These are phyloP conservation scores for Tetracladium marchalianum DNA, from an alignment of 495 filamentous ascomycete genomes.

Conservation along the genomic window DNA sequence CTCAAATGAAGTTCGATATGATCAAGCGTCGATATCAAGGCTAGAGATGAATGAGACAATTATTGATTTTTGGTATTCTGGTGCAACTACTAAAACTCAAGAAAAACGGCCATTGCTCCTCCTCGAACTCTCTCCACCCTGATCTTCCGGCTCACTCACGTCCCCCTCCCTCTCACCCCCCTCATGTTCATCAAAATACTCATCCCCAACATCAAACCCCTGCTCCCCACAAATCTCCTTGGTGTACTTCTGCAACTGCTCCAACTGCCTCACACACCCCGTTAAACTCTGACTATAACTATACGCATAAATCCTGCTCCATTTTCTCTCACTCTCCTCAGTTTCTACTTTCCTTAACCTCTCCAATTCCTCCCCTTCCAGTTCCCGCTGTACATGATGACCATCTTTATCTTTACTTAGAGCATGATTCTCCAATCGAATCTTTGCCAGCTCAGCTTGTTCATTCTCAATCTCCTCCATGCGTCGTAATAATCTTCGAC, in stretches of 20 bases:
- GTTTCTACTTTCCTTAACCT: slow-evolving; percentile 12
- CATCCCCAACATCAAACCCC: slow-evolving; percentile 18
- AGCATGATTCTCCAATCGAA: slow-evolving; percentile 86
- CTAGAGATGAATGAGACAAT: no score
- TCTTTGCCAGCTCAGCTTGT: slow-evolving; percentile 71
- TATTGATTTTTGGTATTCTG: no score
- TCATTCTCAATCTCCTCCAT: slow-evolving; percentile 37
- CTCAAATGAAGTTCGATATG: no score
- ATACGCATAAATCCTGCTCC: slow-evolving; percentile 40
- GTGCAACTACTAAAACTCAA: no score
- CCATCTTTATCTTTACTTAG: slow-evolving; percentile 16
- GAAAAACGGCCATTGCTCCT: no score
- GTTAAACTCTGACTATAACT: slow-evolving; percentile 43
- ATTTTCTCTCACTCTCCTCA: slow-evolving; percentile 19
- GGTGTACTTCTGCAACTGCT: slow-evolving; percentile 39
- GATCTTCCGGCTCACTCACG: not conserved
- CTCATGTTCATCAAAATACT: not conserved
- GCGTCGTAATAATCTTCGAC: slow-evolving; percentile 38
- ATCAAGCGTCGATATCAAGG: no score
- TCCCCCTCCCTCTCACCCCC: not conserved
- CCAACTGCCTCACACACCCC: slow-evolving; percentile 43
- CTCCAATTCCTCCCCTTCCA: slow-evolving; percentile 13
- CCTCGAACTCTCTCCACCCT: no score
- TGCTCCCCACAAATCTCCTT: slow-evolving; percentile 45
- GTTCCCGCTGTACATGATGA: slow-evolving; percentile 19